These are phyloP conservation scores for Lanzia echinophila DNA, from an alignment of 2,329 filamentous ascomycete genomes.

Conservation along the genomic window DNA sequence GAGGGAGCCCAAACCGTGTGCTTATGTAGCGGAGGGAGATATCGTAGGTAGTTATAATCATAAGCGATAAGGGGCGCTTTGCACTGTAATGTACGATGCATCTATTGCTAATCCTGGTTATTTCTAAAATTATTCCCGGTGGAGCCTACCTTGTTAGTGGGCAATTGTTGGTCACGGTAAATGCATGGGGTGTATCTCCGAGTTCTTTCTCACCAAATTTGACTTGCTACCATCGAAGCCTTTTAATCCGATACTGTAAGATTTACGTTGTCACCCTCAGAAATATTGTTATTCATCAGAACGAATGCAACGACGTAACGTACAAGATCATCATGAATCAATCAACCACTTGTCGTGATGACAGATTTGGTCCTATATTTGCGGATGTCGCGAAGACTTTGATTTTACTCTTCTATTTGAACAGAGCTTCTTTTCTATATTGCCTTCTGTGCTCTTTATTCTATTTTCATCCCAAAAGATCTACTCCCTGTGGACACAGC, in stretches of 20 bases:
- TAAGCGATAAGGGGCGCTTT: conserved; percentile 18
- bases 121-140: too few species aligned
- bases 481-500: background rate
- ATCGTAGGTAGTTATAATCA: conserved; percentile 12
- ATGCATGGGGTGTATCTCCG: too few species aligned
- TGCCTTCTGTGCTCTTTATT: conserved; percentile 16
- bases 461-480: conserved; percentile 1
- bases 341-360: background rate
- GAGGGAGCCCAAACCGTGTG: conserved; percentile 21
- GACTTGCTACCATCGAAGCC: too few species aligned
- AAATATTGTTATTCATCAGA: background rate
- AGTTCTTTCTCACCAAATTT: too few species aligned
- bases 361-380: background rate
- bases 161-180: too few species aligned
- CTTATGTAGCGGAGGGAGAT: conserved; percentile 25
- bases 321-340: background rate
- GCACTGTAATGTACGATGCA: conserved; percentile 27
- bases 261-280: conserved; percentile 20
- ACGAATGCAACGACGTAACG: background rate
- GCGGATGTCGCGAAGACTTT: conserved; percentile 4
- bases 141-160: too few species aligned
- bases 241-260: too few species aligned
- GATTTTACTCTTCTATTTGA: conserved; percentile 23
- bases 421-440: conserved; percentile 19
- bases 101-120: too few species aligned